Percentiles rank a stretch among this genome's conserved stretches.
phyloP scores from a whole-genome alignment of 768 basidiomycete genomes.

The Amanita subjunquillea region DNA sequence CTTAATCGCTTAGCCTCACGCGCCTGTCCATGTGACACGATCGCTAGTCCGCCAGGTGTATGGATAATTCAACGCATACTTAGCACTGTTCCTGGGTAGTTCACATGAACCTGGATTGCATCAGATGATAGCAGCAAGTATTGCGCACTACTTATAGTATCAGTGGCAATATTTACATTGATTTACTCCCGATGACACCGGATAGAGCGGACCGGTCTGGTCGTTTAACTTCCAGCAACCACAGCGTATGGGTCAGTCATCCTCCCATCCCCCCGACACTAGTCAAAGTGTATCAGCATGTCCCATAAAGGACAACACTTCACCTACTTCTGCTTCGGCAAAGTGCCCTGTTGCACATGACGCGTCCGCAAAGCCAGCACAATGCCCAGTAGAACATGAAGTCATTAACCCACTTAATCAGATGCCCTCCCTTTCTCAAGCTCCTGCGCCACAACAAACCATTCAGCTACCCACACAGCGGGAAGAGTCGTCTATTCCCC shows the following conservation, averaged over 20 bases:
- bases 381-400: conserved; percentile 57
- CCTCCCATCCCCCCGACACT: conserved; percentile 18
- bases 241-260: conserved; percentile 1
- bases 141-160: no score
- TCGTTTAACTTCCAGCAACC: background rate
- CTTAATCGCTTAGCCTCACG: background rate
- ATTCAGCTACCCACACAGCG: conserved; percentile 62
- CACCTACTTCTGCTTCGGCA: conserved; percentile 13
- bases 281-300: conserved; percentile 20
- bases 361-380: conserved; percentile 24
- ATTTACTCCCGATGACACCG: background rate
- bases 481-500: conserved; percentile 78
- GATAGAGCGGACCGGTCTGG: background rate
- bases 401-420: conserved; percentile 68
- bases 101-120: no score
- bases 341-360: conserved; percentile 37
- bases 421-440: conserved; percentile 79
- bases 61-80: no score
- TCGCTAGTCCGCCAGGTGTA: no score
- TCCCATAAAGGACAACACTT: conserved; percentile 25
- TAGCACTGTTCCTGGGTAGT: background rate
- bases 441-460: conserved; percentile 45
- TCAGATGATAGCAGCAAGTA: no score
- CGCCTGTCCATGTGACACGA: background rate
- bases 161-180: no score